phyloP scores from a whole-genome alignment of 257 asterid genomes.

The Solanum etuberosum region DNA sequence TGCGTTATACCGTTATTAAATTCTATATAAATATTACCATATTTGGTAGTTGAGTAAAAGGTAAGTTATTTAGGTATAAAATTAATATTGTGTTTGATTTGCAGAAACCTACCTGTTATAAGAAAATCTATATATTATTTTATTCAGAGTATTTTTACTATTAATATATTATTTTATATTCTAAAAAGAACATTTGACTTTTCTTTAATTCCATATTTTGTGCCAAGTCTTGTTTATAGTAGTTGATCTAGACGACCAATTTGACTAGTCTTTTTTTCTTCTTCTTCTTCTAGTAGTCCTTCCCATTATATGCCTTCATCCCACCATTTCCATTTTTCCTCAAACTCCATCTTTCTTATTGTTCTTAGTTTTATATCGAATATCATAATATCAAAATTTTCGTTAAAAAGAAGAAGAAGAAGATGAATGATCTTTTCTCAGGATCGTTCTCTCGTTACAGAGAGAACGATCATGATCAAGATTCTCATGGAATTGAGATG shows the following conservation, averaged over 20 bases:
- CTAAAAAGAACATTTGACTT: background rate
- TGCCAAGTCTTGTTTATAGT: background rate
- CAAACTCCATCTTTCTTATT: background rate
- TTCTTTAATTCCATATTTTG: background rate
- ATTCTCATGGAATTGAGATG: conserved; percentile 15
- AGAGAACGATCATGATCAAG: background rate
- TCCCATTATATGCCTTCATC: background rate
- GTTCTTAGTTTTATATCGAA: background rate
- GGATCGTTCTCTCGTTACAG: conserved; percentile 5
- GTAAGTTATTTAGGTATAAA: background rate
- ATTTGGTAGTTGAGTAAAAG: background rate
- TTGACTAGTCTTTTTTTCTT: background rate
- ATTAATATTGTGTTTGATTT: no score
- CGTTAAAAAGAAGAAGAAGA: background rate
- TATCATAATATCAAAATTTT: background rate
- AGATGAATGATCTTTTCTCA: conserved; percentile 9
- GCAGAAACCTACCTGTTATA: no score
- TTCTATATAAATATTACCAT: no score
- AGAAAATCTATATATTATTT: no score
- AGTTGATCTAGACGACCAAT: background rate
- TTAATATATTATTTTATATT: background rate
- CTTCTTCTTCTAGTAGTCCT: background rate
- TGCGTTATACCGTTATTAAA: no score
- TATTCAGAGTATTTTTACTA: background rate
- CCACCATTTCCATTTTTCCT: background rate